Evolutionary conservation across 257 asterid species (phyloP).

Genomic region (Scutellaria minor): DNA sequence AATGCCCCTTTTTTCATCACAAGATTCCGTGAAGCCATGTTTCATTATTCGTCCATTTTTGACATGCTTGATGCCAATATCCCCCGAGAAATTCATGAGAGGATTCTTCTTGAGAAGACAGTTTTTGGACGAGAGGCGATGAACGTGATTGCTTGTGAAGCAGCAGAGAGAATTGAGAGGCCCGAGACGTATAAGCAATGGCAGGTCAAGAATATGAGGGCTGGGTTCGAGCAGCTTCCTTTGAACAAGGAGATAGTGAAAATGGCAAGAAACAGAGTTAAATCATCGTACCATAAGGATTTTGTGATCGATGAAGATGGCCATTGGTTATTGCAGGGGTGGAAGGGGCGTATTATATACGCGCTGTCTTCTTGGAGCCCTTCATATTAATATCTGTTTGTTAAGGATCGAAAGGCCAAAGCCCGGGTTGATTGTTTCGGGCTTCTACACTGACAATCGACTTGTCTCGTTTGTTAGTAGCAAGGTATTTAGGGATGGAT

Average conservation of each 20-base stretch:
- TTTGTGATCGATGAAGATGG: conserved; percentile 60
- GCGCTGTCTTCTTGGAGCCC: conserved; percentile 61
- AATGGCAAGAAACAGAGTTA: conserved; percentile 40
- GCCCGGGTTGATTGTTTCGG: background rate
- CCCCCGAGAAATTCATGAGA: conserved; percentile 51
- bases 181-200: conserved; percentile 72
- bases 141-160: conserved; percentile 65
- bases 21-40: conserved; percentile 61
- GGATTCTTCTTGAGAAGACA: conserved; percentile 50
- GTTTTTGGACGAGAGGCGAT: conserved; percentile 56
- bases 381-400: conserved; percentile 22
- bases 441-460: background rate
- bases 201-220: conserved; percentile 61
- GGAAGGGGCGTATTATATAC: conserved; percentile 60
- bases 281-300: conserved; percentile 48
- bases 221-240: conserved; percentile 55
- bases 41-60: conserved; percentile 53
- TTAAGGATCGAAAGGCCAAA: background rate
- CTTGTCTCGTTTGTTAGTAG: background rate
- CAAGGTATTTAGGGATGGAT: conserved; percentile 10
- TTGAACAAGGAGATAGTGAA: conserved; percentile 47
- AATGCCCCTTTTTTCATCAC: conserved; percentile 60
- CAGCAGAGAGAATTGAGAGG: conserved; percentile 53
- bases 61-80: conserved; percentile 63
- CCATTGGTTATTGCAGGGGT: conserved; percentile 62